phyloP scores from a whole-genome alignment of 306 rosid species.

The Castanea mollissima region DNA sequence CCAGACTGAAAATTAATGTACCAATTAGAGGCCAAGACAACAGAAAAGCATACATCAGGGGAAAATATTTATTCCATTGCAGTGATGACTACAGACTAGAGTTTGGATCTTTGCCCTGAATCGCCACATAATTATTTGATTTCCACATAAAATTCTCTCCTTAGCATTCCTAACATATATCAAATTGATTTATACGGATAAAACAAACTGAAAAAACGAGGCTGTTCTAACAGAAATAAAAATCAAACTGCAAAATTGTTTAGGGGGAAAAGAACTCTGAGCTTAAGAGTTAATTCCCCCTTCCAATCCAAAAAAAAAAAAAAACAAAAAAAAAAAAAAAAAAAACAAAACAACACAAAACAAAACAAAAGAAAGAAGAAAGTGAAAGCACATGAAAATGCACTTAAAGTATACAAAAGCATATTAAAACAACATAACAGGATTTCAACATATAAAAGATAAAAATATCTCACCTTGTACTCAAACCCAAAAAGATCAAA shows the following conservation, averaged over 20 bases:
- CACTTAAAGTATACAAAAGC: not conserved
- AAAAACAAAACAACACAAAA: too few relatives aligned
- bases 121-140: not conserved
- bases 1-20: too few relatives aligned
- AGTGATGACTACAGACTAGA: not conserved
- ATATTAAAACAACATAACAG: not conserved
- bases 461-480: not conserved
- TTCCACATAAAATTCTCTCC: not conserved
- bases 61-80: too few relatives aligned
- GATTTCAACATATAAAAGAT: not conserved
- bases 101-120: not conserved
- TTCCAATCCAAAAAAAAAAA: too few relatives aligned
- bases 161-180: not conserved
- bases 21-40: too few relatives aligned
- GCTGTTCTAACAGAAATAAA: not conserved
- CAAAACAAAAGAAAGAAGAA: too few relatives aligned
- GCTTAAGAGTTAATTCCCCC: not conserved
- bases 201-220: not conserved
- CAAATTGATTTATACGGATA: not conserved
- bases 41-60: too few relatives aligned
- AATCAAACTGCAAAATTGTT: not conserved
- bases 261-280: not conserved
- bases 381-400: too few relatives aligned
- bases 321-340: too few relatives aligned
- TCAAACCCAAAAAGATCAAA: not conserved